Percentiles rank a stretch among this genome's conserved stretches.
Conservation (phyloP, 169 alveolate species). For the Eimeria tenella region DNA sequence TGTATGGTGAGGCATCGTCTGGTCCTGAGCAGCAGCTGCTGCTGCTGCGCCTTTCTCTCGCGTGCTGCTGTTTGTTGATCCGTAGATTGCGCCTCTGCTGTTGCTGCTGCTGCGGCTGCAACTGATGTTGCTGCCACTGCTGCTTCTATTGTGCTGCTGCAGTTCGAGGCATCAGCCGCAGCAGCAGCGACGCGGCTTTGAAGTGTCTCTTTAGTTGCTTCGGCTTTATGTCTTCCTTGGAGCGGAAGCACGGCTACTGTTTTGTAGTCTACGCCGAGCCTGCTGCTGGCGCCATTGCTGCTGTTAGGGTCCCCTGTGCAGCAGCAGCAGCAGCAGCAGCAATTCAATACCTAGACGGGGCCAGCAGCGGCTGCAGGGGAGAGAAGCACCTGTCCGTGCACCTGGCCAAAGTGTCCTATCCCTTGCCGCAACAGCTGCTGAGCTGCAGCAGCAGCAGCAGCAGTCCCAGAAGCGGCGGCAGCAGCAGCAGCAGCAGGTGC, state of each 20-base stretch:
- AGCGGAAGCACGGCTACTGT: constrained; percentile 28
- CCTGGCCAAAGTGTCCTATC: neutral
- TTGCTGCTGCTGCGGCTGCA: constrained; percentile 4
- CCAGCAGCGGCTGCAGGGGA: constrained; percentile 54
- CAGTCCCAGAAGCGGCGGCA: neutral
- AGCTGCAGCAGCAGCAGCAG: neutral
- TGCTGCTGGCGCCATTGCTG: neutral
- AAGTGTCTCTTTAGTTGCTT: neutral
- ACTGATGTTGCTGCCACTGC: neutral
- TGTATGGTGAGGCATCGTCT: neutral
- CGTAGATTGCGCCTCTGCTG: too few relatives aligned
- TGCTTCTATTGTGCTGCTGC: constrained; percentile 26
- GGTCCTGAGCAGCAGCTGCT: neutral
- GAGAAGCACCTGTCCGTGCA: neutral
- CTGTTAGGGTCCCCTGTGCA: neutral
- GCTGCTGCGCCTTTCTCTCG: neutral
- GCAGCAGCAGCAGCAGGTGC: neutral
- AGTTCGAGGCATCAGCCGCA: constrained; percentile 54
- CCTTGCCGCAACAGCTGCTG: neutral
- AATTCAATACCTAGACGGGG: neutral
- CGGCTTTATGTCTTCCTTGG: neutral
- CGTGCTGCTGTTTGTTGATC: too few relatives aligned
- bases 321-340: constrained; percentile 46
- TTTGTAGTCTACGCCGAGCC: constrained; percentile 22
- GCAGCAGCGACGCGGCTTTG: constrained; percentile 1